These are phyloP conservation scores for Solanum medicagineum DNA, from an alignment of 257 asterid genomes.

Conservation along the genomic window DNA sequence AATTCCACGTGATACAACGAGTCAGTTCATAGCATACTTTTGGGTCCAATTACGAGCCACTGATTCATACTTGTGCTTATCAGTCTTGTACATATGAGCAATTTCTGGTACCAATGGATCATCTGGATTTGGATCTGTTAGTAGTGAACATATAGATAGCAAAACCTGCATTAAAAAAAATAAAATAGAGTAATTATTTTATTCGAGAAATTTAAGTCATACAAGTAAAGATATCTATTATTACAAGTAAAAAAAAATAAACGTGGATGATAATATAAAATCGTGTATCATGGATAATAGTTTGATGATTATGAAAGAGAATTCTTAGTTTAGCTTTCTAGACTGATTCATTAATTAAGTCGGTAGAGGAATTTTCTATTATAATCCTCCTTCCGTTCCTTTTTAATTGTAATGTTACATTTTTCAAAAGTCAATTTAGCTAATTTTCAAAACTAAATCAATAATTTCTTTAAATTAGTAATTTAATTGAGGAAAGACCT, in stretches of 20 bases:
- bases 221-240: background rate
- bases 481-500: no score
- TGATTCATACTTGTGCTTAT: background rate
- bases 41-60: slow-evolving; percentile 5
- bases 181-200: background rate
- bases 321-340: background rate
- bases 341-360: background rate
- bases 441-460: no score
- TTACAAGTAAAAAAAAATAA: background rate
- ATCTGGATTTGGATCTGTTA: slow-evolving; percentile 7
- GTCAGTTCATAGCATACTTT: background rate
- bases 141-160: background rate
- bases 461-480: no score
- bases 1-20: background rate
- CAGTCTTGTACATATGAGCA: slow-evolving; percentile 4
- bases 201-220: background rate
- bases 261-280: background rate
- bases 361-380: background rate
- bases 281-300: background rate
- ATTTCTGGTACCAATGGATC: slow-evolving; percentile 5
- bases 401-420: no score
- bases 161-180: background rate
- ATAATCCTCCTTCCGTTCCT: no score
- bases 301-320: background rate
- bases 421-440: no score